Evolutionary conservation across 2,329 filamentous ascomycete species (phyloP), one percentile per base, ranked within the genome.

Genomic region (Mollisia scopiformis): DNA sequence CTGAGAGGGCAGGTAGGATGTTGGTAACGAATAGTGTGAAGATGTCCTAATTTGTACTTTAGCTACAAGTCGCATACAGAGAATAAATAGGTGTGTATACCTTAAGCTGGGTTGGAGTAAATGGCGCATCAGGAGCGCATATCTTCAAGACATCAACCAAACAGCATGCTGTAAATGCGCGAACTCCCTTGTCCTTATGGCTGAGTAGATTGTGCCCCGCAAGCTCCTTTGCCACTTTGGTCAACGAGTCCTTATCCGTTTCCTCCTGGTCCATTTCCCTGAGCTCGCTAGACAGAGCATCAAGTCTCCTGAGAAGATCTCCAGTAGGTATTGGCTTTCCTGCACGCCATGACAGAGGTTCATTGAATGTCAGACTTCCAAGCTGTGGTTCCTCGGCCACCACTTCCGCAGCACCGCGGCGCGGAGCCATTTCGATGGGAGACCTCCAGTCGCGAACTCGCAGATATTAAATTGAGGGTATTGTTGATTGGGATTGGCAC

Each of bases 121-220:
- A 98, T 19, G 95, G 95, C 74, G 95, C 95, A 81, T 98, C 89
- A 0, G 95, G 95, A 28, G 95, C 95, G 77, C 92, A 97, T 59
- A 99, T 84, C 70, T 91, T 89, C 73, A 99, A 85, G 68, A 99
- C 90, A 75, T 99, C 95, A 57, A 97, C 93, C 63, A 98, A 82
- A 75, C 93, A 98, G 72, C 91, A 91, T 46, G 93, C 88, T 31
- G 91, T 86, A 80, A 90, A 97, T 27, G 95, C 94, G 75, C 91
- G 90, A 66, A 99, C 93, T 58, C 95, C 95, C 66, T 89, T 90
- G 75, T 99, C 95, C 79, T 96, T 96, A 78, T 99, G 95, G 62
- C 86, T 87, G 50, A 99, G 79, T 25, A 99, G 81, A 71, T 95
- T 92, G 63, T 89, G 87, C 65, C 88, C 88, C 6, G 89, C 92